phyloP scores from a whole-genome alignment of 108 stramenopile species.

The Fragilariopsis cylindrus region DNA sequence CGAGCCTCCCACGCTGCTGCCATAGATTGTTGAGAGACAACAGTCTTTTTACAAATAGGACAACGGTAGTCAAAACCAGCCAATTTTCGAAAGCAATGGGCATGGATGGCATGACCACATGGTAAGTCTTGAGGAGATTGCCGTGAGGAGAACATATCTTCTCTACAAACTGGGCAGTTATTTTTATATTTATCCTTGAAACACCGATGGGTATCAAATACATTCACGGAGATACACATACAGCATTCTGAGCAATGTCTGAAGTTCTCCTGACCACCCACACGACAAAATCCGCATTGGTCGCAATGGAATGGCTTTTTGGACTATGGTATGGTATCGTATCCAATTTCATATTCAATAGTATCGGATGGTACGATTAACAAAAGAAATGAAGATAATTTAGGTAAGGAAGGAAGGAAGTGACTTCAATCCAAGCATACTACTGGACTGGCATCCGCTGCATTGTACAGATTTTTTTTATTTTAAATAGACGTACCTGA shows the following conservation, averaged over 20 bases:
- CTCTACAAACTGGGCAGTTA: slow-evolving; percentile 87
- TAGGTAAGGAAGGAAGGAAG: too few relatives aligned
- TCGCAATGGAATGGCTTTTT: slow-evolving; percentile 85
- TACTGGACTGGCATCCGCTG: too few relatives aligned
- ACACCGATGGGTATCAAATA: slow-evolving; percentile 80
- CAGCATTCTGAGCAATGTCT: slow-evolving; percentile 87
- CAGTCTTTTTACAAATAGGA: slow-evolving; percentile 89
- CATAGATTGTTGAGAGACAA: slow-evolving; percentile 70
- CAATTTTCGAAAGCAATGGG: slow-evolving; percentile 85
- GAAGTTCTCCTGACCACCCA: slow-evolving; percentile 82
- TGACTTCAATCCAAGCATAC: too few relatives aligned
- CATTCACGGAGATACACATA: slow-evolving; percentile 84
- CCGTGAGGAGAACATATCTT: slow-evolving; percentile 81
- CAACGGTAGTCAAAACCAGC: slow-evolving; percentile 88
- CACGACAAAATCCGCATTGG: slow-evolving; percentile 88
- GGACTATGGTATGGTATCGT: slow-evolving; percentile 28
- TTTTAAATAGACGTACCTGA: slow-evolving; percentile 25
- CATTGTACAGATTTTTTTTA: neutral
- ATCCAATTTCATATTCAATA: neutral
- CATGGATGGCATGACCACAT: slow-evolving; percentile 88
- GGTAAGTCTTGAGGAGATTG: slow-evolving; percentile 86
- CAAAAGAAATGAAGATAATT: too few relatives aligned
- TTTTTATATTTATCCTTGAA: slow-evolving; percentile 88
- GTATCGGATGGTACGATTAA: neutral
- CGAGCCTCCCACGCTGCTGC: slow-evolving; percentile 81